Conservation (phyloP, 2,329 filamentous ascomycete genomes). For the Colletotrichum graminicola region DNA sequence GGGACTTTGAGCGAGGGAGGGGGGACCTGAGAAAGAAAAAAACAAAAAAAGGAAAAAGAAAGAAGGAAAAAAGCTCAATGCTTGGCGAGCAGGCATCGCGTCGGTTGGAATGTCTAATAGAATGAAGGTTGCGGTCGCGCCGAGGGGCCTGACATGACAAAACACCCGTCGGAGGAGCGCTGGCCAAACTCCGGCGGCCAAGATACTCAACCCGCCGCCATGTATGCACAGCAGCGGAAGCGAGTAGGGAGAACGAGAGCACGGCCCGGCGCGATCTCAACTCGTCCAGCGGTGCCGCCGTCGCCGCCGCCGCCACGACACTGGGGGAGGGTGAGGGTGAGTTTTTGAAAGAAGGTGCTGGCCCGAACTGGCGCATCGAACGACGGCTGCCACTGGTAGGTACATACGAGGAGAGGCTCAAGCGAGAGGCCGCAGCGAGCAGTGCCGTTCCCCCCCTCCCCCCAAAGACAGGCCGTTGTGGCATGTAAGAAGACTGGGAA, state of each 20-base stretch:
- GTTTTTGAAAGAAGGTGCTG: conserved; percentile 7
- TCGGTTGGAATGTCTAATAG: too few species aligned
- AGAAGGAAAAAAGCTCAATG: too few species aligned
- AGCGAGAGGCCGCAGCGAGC: too few species aligned
- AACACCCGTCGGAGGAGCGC: not conserved
- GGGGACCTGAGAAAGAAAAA: not conserved
- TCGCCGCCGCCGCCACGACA: not conserved
- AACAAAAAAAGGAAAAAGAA: too few species aligned
- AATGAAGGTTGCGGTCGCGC: not conserved
- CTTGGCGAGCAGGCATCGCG: not conserved
- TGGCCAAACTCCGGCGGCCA: not conserved
- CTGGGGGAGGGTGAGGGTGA: too few species aligned
- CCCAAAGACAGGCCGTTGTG: conserved; percentile 16
- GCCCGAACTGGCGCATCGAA: conserved; percentile 19
- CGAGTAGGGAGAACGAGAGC: not conserved
- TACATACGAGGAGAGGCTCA: not conserved
- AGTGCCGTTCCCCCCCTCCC: not conserved
- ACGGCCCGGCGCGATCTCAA: not conserved
- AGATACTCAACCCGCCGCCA: not conserved
- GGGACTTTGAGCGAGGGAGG: not conserved
- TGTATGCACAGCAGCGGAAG: too few species aligned
- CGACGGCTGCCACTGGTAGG: conserved; percentile 20
- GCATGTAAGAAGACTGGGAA: conserved; percentile 5
- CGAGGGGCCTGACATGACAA: conserved; percentile 15
- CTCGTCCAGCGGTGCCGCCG: not conserved